Evolutionary conservation across 2,329 filamentous ascomycete genomes (phyloP), one percentile per base, ranked within the genome.

Genomic region (Sphaerulina musiva): DNA sequence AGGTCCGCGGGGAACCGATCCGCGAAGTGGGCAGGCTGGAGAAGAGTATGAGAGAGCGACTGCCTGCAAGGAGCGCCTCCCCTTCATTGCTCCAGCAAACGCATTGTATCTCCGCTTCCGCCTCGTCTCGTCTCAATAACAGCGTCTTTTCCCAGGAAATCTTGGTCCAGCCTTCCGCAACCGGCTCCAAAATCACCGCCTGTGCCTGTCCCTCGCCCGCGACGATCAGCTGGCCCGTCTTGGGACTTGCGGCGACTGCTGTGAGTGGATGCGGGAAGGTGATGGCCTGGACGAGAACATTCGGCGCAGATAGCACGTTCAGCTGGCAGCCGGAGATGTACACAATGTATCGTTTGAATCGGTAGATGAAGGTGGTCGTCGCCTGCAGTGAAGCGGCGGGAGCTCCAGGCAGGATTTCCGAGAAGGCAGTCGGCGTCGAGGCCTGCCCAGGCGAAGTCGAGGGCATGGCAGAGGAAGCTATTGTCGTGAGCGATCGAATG

Each of bases 261-360:
- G 89, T 81, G 29, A 97, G 78, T 23, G 83, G 77, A 12, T 76
- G 71, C 41, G 78, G 75, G 44, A 68, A 68, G 2, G 57, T 43
- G 62, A 95, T 86, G 3, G 91, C 96, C 71, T 98, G 93, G 34
- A 95, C 73, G 59, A 96, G 81, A 51, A 81, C 81, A 58, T 85
- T 78, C 49, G 87, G 81, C 48, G 83, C 86, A 66, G 82, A 80
- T 62, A 97, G 83, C 64, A 98, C 85, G 50, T 93, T 83, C 60
- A 97, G 82, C 58, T 89, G 89, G 72, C 86, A 87, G 66, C 92
- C 92, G 56, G 88, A 93, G 61, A 96, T 86, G 73, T 97, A 98
- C 48, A 83, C 87, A 70, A 89, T 83, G 62, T 92, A 79, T 63
- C 86, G 84, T 66, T 80, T 79, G 61, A 79, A 78, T 64, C 87